phyloP scores from a whole-genome alignment of 176 grass and related monocot species.

The Leersia perrieri region DNA sequence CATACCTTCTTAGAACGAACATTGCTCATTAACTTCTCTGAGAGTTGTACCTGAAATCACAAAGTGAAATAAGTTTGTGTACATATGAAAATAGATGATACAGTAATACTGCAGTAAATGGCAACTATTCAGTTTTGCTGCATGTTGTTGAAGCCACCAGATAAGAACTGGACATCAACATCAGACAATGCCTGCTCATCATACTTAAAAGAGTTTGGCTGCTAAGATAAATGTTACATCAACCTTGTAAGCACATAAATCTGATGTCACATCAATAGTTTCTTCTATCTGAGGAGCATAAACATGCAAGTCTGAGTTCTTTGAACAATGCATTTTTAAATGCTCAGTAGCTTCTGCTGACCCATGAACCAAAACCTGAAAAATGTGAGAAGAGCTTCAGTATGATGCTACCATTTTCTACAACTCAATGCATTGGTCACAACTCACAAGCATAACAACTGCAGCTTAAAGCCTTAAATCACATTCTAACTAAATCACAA shows the following conservation, averaged over 20 bases:
- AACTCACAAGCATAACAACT: constrained; percentile 30
- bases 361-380: constrained; percentile 91
- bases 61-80: neutral
- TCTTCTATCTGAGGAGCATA: constrained; percentile 96
- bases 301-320: constrained; percentile 79
- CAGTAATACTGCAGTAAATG: constrained; percentile 8
- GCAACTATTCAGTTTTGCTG: neutral
- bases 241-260: constrained; percentile 98
- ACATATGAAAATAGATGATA: neutral
- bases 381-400: constrained; percentile 8
- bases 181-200: neutral
- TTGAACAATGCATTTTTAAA: constrained; percentile 91
- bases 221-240: constrained; percentile 15
- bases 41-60: constrained; percentile 82
- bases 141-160: constrained; percentile 6
- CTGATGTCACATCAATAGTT: constrained; percentile 97
- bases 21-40: constrained; percentile 97
- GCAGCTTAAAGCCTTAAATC: constrained; percentile 22
- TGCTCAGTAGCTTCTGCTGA: constrained; percentile 95
- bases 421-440: neutral
- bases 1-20: constrained; percentile 86
- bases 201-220: neutral
- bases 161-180: constrained; percentile 21
- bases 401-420: constrained; percentile 5
- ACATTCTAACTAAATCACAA: constrained; percentile 10